phyloP scores from a whole-genome alignment of 2,329 filamentous ascomycete species.

The Phaeosphaeriaceae sp. region DNA sequence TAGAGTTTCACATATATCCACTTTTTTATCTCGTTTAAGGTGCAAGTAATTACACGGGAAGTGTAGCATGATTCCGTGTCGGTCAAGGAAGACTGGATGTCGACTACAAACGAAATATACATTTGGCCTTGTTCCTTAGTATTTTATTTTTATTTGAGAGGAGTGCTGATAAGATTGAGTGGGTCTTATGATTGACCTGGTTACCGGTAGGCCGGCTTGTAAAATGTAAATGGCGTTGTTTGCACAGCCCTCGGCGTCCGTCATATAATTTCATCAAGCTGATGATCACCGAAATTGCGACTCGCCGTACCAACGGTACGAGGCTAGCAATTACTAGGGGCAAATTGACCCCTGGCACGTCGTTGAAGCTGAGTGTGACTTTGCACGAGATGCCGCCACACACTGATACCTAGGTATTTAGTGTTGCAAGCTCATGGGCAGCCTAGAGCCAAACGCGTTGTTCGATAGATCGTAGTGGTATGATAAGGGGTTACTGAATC shows the following conservation, averaged over 20 bases:
- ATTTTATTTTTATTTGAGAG: no score
- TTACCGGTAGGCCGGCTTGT: no score
- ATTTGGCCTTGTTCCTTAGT: no score
- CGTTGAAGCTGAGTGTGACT: neutral
- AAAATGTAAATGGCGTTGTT: neutral
- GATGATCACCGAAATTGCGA: slow-evolving; percentile 36
- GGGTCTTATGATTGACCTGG: neutral
- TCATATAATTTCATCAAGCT: slow-evolving; percentile 19
- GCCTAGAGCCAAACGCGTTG: slow-evolving; percentile 12
- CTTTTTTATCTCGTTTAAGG: no score
- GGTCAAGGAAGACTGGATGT: no score
- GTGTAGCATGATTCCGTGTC: no score
- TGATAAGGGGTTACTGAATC: slow-evolving; percentile 28
- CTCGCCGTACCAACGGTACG: slow-evolving; percentile 11
- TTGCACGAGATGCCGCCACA: neutral
- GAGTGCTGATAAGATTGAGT: no score
- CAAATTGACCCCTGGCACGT: slow-evolving; percentile 5
- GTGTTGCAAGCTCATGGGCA: no score
- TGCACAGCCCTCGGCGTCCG: slow-evolving; percentile 7
- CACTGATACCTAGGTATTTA: no score
- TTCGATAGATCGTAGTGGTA: slow-evolving; percentile 2
- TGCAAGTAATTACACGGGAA: no score
- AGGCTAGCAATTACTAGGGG: slow-evolving; percentile 24
- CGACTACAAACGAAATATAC: no score
- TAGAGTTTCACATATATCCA: no score